phyloP scores from a whole-genome alignment of 441 rosid genomes.

The Macaranga tanarius region DNA sequence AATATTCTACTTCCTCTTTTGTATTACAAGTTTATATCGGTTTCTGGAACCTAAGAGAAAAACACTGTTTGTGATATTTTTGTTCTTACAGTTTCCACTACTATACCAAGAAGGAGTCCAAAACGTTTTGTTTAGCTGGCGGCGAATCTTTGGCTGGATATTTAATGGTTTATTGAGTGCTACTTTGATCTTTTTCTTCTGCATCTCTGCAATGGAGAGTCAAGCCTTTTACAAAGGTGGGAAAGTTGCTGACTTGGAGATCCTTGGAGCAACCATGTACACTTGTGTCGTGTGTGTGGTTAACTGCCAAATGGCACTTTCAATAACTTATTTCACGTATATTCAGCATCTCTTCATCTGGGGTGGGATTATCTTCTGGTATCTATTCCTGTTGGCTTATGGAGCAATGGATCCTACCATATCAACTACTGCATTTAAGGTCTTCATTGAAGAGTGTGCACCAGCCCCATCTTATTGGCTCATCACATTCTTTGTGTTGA shows the following conservation, averaged over 20 bases:
- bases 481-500: slow-evolving; percentile 49
- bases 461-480: slow-evolving; percentile 89
- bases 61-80: background rate
- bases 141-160: slow-evolving; percentile 73
- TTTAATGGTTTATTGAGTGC: slow-evolving; percentile 63
- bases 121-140: slow-evolving; percentile 83
- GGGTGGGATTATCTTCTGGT: slow-evolving; percentile 83
- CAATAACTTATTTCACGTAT: slow-evolving; percentile 79
- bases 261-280: slow-evolving; percentile 84
- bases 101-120: slow-evolving; percentile 96
- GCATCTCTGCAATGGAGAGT: slow-evolving; percentile 56
- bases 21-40: background rate
- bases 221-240: slow-evolving; percentile 80
- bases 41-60: background rate
- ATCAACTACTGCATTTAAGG: slow-evolving; percentile 78
- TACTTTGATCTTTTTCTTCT: slow-evolving; percentile 71
- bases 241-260: slow-evolving; percentile 67
- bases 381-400: slow-evolving; percentile 77
- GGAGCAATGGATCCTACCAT: slow-evolving; percentile 65
- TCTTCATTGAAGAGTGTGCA: slow-evolving; percentile 79
- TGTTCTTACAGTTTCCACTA: slow-evolving; percentile 66
- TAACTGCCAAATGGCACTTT: slow-evolving; percentile 87
- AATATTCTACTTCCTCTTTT: background rate
- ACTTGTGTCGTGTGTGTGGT: slow-evolving; percentile 86
- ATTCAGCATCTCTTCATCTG: slow-evolving; percentile 87